Evolutionary conservation across 306 rosid genomes (phyloP), one percentile per base, ranked within the genome.

Genomic region (Luffa aegyptiaca): DNA sequence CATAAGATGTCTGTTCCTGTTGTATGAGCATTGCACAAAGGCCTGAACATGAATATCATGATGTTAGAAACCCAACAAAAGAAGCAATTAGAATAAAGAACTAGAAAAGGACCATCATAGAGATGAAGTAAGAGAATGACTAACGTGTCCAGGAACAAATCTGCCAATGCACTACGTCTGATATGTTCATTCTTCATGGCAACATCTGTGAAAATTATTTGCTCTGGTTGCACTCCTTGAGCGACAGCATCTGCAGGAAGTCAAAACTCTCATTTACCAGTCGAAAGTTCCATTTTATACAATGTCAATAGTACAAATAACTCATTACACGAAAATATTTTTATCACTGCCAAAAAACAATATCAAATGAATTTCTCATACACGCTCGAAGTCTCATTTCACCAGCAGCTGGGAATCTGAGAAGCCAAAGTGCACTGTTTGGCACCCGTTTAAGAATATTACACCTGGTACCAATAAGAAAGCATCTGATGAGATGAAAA

Each of bases 21-120:
- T 7, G 99, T 96, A 85, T 96, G 99, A 6, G 99, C 99, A 87
- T 96, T 96, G 96, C 99, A 96, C 68, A 96, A 81, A 37, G 99
- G 99, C 88, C 99, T 96, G 80, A 79, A 17, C 56, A 46, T 21
- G 76, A 80, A 86, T 33, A 39, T 51, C n/a, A 39, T 10, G 37
- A 71, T 16, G 39, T 72, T 8, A 72, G 21, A 17, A 45, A 75
- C 16, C 42, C 3, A 21, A 65, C 21, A 10, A 73, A 78, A 14
- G 1, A 21, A 78, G 44, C 21, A 49, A 63, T 5, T 26, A 45
- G 69, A 46, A 10, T 12, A 46, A 36, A 77, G 11, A 76, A 39
- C 4, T 39, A 63, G 41, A 13, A 57, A 12, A 39, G 46, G 80
- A 7, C 16, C 56, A 70, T 44, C 76, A 44, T 20, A 45, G 0